These are phyloP conservation scores for Pseudogymnoascus sp. DNA, from an alignment of 2,329 filamentous ascomycete species.

Conservation along the genomic window DNA sequence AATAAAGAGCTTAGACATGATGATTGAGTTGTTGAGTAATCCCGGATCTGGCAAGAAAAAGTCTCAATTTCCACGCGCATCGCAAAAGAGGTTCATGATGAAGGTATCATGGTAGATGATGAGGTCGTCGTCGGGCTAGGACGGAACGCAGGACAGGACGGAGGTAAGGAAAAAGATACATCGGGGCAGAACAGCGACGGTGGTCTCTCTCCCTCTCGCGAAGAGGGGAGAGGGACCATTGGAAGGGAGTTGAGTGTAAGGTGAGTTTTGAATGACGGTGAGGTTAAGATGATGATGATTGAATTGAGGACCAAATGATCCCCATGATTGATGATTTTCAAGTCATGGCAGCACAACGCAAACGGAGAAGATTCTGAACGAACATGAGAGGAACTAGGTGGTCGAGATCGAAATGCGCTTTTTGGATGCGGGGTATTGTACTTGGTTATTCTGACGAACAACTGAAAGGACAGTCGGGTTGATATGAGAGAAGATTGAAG, in stretches of 20 bases:
- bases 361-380: constrained; percentile 6
- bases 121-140: constrained; percentile 17
- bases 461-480: constrained; percentile 27
- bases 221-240: constrained; percentile 2
- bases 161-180: constrained; percentile 31
- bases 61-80: constrained; percentile 33
- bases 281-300: constrained; percentile 16
- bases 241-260: constrained; percentile 10
- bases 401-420: background rate
- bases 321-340: constrained; percentile 1
- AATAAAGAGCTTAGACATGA: constrained; percentile 91
- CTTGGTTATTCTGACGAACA: constrained; percentile 18
- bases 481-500: constrained; percentile 8
- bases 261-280: background rate
- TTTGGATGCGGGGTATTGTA: background rate
- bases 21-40: constrained; percentile 31
- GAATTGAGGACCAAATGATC: constrained; percentile 11
- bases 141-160: constrained; percentile 24
- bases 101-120: constrained; percentile 22
- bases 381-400: background rate
- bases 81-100: constrained; percentile 28
- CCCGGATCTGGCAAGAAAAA: constrained; percentile 23
- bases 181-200: constrained; percentile 21
- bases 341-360: constrained; percentile 16
- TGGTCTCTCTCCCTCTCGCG: background rate